These are phyloP conservation scores for Aspergillus indologenus DNA, from an alignment of 495 filamentous ascomycete genomes.

Conservation along the genomic window DNA sequence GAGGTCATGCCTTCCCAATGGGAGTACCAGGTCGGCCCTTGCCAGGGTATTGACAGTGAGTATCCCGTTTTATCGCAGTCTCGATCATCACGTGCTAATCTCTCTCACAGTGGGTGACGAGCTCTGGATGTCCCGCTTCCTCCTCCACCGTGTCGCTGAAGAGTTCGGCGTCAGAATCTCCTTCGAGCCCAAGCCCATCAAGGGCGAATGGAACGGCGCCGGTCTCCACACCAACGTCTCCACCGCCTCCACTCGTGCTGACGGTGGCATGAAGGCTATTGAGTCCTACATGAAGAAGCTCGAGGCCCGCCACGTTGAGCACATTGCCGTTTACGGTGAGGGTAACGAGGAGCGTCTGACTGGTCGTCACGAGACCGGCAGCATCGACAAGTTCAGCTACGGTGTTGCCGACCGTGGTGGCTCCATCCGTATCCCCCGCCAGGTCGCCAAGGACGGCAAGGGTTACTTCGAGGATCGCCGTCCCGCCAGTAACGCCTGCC, in stretches of 20 bases:
- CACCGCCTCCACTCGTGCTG: constrained; percentile 77
- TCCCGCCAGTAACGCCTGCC: constrained; percentile 92
- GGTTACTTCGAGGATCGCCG: constrained; percentile 98
- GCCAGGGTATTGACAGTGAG: constrained; percentile 79
- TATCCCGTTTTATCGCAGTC: constrained; percentile 18
- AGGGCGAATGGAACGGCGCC: constrained; percentile 98
- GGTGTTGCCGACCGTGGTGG: constrained; percentile 96
- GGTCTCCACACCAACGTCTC: constrained; percentile 98
- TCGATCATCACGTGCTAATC: constrained; percentile 8
- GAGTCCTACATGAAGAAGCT: constrained; percentile 86
- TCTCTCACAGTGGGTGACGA: constrained; percentile 77
- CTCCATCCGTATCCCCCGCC: constrained; percentile 88
- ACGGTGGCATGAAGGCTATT: constrained; percentile 93
- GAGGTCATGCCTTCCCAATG: constrained; percentile 99
- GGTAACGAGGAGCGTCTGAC: constrained; percentile 92
- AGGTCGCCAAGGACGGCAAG: constrained; percentile 86
- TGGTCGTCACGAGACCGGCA: constrained; percentile 90
- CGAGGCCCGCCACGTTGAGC: constrained; percentile 82
- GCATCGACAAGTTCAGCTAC: constrained; percentile 90
- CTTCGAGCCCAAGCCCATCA: constrained; percentile 96
- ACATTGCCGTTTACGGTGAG: constrained; percentile 96
- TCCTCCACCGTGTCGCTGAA: constrained; percentile 94
- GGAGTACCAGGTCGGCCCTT: constrained; percentile 99
- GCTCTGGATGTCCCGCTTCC: constrained; percentile 95
- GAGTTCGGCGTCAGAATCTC: constrained; percentile 97